Percentiles rank a stretch among this genome's conserved stretches.
Evolutionary conservation across 2,329 filamentous ascomycete genomes (phyloP).

Genomic region (Pseudogymnoascus sp.): DNA sequence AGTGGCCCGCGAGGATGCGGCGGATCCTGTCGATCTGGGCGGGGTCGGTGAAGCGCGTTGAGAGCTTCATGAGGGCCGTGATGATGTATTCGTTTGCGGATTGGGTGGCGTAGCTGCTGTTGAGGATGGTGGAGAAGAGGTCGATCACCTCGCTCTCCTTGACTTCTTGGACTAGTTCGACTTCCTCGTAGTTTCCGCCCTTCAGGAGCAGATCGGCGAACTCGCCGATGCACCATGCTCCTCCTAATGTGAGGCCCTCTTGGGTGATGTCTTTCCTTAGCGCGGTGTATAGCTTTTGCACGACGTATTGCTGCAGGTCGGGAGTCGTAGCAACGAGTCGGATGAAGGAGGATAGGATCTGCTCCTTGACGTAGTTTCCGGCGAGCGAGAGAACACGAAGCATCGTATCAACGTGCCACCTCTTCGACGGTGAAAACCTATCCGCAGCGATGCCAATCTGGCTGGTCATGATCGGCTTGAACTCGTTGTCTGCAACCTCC

Average conservation of each 20-base stretch:
- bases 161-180: conserved; percentile 73
- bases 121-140: conserved; percentile 83
- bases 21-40: conserved; percentile 82
- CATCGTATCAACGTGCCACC: conserved; percentile 99
- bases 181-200: conserved; percentile 88
- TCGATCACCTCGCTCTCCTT: conserved; percentile 87
- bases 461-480: conserved; percentile 96
- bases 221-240: conserved; percentile 96
- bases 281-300: conserved; percentile 85
- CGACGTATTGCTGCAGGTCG: conserved; percentile 91
- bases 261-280: conserved; percentile 96
- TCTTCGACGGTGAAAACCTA: conserved; percentile 89
- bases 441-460: conserved; percentile 97
- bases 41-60: conserved; percentile 73
- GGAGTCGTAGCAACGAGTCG: conserved; percentile 90
- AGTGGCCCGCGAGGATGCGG: conserved; percentile 66
- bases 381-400: conserved; percentile 86
- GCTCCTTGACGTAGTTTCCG: conserved; percentile 95
- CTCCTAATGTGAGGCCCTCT: conserved; percentile 86
- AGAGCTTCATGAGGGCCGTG: conserved; percentile 90
- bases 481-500: conserved; percentile 95
- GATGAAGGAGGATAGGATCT: conserved; percentile 93
- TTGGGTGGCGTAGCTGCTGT: conserved; percentile 89
- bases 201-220: conserved; percentile 85
- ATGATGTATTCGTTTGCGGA: conserved; percentile 93